These are phyloP conservation scores for Alternaria novae-zelandiae DNA, from an alignment of 2,329 filamentous ascomycete genomes.

Conservation along the genomic window DNA sequence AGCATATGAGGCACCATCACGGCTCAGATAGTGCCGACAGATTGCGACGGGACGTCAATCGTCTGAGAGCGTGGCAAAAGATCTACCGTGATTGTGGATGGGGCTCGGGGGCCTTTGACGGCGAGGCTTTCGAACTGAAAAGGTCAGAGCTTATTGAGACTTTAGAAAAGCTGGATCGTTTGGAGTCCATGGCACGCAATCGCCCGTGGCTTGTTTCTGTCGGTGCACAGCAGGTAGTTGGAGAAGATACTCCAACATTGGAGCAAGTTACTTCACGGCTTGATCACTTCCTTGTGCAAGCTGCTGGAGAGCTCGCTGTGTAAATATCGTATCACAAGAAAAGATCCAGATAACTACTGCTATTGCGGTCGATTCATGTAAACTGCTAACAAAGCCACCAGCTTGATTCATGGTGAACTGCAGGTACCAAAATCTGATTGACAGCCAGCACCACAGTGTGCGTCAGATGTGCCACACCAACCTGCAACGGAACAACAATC, in stretches of 20 bases:
- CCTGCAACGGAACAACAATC: no score
- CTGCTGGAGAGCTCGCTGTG: not conserved
- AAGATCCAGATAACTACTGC: no score
- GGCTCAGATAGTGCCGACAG: not conserved
- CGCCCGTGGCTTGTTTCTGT: not conserved
- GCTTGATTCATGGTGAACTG: no score
- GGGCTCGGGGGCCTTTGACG: not conserved
- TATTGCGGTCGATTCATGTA: no score
- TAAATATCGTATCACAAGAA: no score
- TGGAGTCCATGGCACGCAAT: not conserved
- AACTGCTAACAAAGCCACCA: no score
- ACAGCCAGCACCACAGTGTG: no score
- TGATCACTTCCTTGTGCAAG: not conserved
- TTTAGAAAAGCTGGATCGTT: not conserved
- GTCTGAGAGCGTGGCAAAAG: not conserved
- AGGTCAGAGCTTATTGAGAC: rapidly evolving
- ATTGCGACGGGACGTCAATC: not conserved
- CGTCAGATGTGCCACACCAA: no score
- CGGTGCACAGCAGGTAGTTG: not conserved
- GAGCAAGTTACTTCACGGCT: not conserved
- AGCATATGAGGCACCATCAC: not conserved
- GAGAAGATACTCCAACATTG: not conserved
- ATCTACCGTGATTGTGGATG: not conserved
- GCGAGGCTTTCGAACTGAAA: not conserved
- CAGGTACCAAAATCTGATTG: no score